phyloP scores from a whole-genome alignment of 179 eudicot species.

The Beta lomatogona region DNA sequence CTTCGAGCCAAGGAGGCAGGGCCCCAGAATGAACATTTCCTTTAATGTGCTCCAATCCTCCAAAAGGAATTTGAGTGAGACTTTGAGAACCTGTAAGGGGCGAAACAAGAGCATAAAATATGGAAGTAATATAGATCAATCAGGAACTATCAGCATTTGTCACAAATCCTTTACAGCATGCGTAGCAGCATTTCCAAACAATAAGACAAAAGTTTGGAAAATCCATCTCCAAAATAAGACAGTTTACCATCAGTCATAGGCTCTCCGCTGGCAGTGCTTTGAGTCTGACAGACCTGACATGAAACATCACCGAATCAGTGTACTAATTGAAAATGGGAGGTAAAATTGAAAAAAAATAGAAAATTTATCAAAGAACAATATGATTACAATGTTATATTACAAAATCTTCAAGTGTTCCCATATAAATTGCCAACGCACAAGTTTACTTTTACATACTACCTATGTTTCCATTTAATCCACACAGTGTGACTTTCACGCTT shows the following conservation, averaged over 20 bases:
- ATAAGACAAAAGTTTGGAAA: not conserved
- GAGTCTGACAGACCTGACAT: conserved; percentile 42
- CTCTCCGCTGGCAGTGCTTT: conserved; percentile 37
- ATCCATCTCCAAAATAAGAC: not conserved
- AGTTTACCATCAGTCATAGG: conserved; percentile 41
- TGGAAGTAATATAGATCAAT: not conserved
- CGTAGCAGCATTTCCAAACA: not conserved
- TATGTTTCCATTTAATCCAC: no score
- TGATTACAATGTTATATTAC: no score
- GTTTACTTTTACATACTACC: no score
- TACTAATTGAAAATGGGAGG: not conserved
- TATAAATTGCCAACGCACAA: no score
- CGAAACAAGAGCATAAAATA: conserved; percentile 17
- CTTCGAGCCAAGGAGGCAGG: conserved; percentile 89
- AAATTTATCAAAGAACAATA: not conserved
- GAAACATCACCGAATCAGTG: not conserved
- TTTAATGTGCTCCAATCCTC: conserved; percentile 32
- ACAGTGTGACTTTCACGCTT: no score
- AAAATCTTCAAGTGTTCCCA: no score
- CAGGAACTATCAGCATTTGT: conserved; percentile 7
- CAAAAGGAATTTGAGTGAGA: conserved; percentile 50
- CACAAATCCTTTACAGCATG: not conserved
- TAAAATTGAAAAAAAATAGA: no score
- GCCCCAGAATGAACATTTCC: conserved; percentile 93
- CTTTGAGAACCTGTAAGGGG: conserved; percentile 50